Conservation (phyloP, 805 yeast genomes). For the Starmerella apicola region DNA sequence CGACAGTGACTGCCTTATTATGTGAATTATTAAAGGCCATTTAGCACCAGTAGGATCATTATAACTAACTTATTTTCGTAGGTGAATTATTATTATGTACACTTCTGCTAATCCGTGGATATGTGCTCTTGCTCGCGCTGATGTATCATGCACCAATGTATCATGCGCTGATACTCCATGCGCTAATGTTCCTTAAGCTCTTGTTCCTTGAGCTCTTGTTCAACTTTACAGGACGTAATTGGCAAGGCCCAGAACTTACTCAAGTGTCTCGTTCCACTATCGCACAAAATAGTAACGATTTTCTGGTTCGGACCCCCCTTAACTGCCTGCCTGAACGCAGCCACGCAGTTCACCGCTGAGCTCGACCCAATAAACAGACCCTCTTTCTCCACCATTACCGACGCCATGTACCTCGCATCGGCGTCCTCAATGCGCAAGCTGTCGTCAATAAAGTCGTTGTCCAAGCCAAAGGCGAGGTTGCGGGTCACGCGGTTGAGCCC, state of each 20-base stretch:
- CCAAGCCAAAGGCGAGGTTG: constrained; percentile 64
- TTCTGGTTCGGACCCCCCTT: constrained; percentile 45
- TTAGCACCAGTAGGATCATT: too few relatives aligned
- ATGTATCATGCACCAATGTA: too few relatives aligned
- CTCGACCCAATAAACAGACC: constrained; percentile 89
- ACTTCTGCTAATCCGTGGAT: too few relatives aligned
- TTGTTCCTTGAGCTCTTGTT: constrained; percentile 6
- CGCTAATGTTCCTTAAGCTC: too few relatives aligned
- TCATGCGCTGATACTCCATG: too few relatives aligned
- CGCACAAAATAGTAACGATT: constrained; percentile 81
- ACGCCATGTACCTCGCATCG: constrained; percentile 83
- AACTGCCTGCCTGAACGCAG: constrained; percentile 54
- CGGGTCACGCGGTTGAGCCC: constrained; percentile 80
- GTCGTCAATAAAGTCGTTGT: constrained; percentile 45
- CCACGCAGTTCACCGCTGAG: constrained; percentile 88
- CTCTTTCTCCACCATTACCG: constrained; percentile 62
- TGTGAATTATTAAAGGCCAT: neutral
- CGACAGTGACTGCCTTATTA: neutral
- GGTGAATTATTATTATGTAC: too few relatives aligned
- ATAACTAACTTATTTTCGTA: too few relatives aligned
- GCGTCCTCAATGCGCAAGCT: constrained; percentile 67
- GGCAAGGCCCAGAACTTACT: constrained; percentile 68
- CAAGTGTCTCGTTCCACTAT: constrained; percentile 79
- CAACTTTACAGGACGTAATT: constrained; percentile 23
- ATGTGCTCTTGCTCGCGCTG: too few relatives aligned